These are phyloP conservation scores for Aspergillus hiratsukae DNA, from an alignment of 2,329 filamentous ascomycete genomes.

Conservation along the genomic window DNA sequence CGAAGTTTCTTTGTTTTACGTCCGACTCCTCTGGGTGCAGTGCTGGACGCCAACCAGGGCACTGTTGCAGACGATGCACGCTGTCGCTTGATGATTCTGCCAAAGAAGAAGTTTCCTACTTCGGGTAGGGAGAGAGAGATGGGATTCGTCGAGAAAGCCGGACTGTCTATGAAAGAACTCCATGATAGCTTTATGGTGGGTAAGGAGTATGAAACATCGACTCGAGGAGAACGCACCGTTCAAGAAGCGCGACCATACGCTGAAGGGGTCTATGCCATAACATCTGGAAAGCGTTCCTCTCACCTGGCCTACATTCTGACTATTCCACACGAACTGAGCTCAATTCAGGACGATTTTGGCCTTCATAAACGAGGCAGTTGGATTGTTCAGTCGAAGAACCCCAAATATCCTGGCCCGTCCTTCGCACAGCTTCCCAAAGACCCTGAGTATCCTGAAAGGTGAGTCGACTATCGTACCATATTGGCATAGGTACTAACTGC, in stretches of 20 bases:
- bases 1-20: constrained; percentile 76
- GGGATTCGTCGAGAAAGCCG: constrained; percentile 75
- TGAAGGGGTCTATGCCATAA: constrained; percentile 81
- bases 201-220: constrained; percentile 70
- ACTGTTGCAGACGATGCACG: constrained; percentile 53
- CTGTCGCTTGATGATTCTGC: constrained; percentile 69
- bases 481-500: background rate
- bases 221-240: constrained; percentile 61
- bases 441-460: constrained; percentile 68
- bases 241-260: constrained; percentile 71
- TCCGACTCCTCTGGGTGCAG: constrained; percentile 65
- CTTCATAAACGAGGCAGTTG: constrained; percentile 69
- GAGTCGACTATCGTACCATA: constrained; percentile 26
- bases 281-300: constrained; percentile 63
- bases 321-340: constrained; percentile 62
- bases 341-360: constrained; percentile 72
- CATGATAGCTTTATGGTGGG: constrained; percentile 66
- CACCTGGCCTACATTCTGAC: constrained; percentile 79
- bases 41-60: constrained; percentile 53
- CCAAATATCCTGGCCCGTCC: constrained; percentile 61
- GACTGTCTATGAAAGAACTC: constrained; percentile 62
- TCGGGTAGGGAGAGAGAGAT: constrained; percentile 68
- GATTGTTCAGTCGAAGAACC: constrained; percentile 75
- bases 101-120: constrained; percentile 77
- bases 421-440: constrained; percentile 59